Evolutionary conservation across 176 grass and related monocot genomes (phyloP).

Genomic region (Zoysia japonica): DNA sequence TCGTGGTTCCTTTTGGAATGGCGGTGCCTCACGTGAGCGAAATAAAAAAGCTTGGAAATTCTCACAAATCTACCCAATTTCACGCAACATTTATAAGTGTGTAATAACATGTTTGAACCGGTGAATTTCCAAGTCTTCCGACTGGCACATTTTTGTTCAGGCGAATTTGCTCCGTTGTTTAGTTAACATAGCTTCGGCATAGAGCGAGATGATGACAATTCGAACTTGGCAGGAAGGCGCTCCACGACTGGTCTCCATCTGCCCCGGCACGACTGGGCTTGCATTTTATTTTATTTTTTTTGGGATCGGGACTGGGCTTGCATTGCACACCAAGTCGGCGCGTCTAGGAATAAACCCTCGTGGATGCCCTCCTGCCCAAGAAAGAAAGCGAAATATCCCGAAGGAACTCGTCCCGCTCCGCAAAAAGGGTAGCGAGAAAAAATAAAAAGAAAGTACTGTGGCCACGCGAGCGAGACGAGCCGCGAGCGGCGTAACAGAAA

Average conservation of each 20-base stretch:
- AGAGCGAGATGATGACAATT: neutral
- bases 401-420: conserved; percentile 5
- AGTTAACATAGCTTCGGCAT: too few relatives aligned
- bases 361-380: conserved; percentile 51
- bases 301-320: neutral
- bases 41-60: too few relatives aligned
- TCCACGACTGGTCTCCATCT: too few relatives aligned
- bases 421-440: neutral
- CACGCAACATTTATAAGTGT: neutral
- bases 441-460: neutral
- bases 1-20: too few relatives aligned
- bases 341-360: conserved; percentile 43
- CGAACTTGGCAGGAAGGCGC: neutral
- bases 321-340: conserved; percentile 13
- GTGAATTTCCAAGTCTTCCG: neutral
- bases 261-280: neutral
- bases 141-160: neutral
- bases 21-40: too few relatives aligned
- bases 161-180: neutral
- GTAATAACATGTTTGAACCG: neutral
- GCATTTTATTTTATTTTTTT: neutral
- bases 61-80: neutral
- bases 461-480: neutral
- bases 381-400: conserved; percentile 18
- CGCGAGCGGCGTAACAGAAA: too few relatives aligned